phyloP scores from a whole-genome alignment of 306 rosid species.

The Ormosia emarginata region DNA sequence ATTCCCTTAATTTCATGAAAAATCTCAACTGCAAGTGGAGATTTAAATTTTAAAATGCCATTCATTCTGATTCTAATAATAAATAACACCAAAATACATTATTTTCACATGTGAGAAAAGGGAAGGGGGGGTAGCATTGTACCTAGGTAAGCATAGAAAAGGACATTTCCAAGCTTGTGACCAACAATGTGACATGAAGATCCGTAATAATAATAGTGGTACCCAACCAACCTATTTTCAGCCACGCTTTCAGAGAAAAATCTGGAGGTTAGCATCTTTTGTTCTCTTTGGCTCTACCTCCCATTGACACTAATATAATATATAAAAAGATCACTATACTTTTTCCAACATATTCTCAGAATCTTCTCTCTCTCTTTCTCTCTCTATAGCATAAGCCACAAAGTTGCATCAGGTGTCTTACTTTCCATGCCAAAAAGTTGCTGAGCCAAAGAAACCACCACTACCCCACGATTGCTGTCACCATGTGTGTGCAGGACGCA shows the following conservation, averaged over 20 bases:
- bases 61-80: background rate
- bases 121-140: too few relatives aligned
- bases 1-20: too few relatives aligned
- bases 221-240: constrained; percentile 28
- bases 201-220: background rate
- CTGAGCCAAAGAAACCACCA: constrained; percentile 18
- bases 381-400: background rate
- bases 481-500: constrained; percentile 59
- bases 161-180: background rate
- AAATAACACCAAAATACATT: background rate
- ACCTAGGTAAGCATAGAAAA: background rate
- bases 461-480: constrained; percentile 1
- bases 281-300: background rate
- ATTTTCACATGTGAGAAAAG: too few relatives aligned
- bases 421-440: constrained; percentile 34
- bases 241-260: constrained; percentile 46
- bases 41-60: background rate
- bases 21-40: too few relatives aligned
- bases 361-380: constrained; percentile 23
- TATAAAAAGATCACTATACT: background rate
- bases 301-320: background rate
- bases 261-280: constrained; percentile 19
- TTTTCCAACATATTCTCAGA: constrained; percentile 44
- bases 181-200: background rate
- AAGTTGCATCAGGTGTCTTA: background rate